Evolutionary conservation across 169 alveolate species (phyloP).

Genomic region (Babesia ovata): DNA sequence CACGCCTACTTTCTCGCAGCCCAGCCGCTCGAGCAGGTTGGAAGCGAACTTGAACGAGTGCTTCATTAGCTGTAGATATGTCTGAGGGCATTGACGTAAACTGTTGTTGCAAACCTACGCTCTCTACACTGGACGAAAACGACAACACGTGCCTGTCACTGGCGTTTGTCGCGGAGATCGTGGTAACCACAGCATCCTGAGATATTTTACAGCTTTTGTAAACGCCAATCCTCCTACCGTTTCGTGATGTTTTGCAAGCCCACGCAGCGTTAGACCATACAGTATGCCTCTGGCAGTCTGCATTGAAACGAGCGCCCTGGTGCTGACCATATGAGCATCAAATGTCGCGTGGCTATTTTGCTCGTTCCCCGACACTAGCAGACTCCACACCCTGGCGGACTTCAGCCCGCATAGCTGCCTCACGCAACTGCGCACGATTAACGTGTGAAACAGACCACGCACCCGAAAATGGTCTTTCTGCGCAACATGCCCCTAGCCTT

Average conservation of each 20-base stretch:
- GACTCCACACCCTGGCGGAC: constrained; percentile 68
- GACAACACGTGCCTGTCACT: constrained; percentile 46
- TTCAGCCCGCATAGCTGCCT: constrained; percentile 54
- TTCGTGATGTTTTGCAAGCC: constrained; percentile 56
- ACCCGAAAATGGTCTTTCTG: constrained; percentile 64
- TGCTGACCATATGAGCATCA: constrained; percentile 56
- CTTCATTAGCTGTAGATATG: constrained; percentile 46
- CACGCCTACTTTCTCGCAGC: constrained; percentile 32
- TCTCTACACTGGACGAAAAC: constrained; percentile 47
- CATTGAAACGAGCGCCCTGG: constrained; percentile 63
- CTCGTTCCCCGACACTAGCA: constrained; percentile 38
- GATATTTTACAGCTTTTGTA: not conserved
- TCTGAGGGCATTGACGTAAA: constrained; percentile 6
- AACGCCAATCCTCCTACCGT: not conserved
- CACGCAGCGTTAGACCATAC: constrained; percentile 57
- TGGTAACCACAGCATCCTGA: constrained; percentile 30
- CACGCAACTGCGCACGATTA: constrained; percentile 24
- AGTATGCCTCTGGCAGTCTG: constrained; percentile 64
- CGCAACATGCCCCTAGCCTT: constrained; percentile 60
- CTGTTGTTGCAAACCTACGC: constrained; percentile 2
- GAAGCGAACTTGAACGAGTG: constrained; percentile 54
- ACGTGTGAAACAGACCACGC: not conserved
- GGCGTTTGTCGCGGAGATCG: constrained; percentile 7
- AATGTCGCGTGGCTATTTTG: constrained; percentile 20
- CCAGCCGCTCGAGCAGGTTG: constrained; percentile 61